Conservation (phyloP, 148 eudicot species). For the Amaranthus hypochondriacus region DNA sequence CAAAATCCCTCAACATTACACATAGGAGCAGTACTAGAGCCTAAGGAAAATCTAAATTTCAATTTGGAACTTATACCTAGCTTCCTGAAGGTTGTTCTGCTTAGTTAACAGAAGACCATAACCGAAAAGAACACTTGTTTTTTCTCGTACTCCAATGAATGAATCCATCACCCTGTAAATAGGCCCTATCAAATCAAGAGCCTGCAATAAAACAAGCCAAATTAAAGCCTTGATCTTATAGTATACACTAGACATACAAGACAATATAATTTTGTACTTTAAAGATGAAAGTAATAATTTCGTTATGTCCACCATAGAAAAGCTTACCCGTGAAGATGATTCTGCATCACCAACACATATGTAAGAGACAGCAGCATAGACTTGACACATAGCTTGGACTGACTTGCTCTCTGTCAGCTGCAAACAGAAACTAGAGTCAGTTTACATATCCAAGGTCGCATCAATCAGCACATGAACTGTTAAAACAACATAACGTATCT, state of each 20-base stretch:
- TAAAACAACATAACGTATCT: background rate
- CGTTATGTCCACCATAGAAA: background rate
- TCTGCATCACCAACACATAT: conserved; percentile 87
- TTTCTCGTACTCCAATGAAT: conserved; percentile 88
- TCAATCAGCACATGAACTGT: background rate
- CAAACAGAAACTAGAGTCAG: conserved; percentile 5
- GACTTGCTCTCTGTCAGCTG: conserved; percentile 91
- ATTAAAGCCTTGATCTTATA: conserved; percentile 8
- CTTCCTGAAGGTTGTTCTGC: conserved; percentile 93
- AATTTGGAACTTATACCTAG: conserved; percentile 48
- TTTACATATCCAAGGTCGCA: background rate
- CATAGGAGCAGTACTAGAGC: background rate
- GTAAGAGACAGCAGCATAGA: conserved; percentile 85
- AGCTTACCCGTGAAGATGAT: conserved; percentile 63
- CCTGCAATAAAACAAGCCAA: conserved; percentile 45
- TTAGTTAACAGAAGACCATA: conserved; percentile 91
- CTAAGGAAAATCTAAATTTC: background rate
- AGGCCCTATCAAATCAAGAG: conserved; percentile 88
- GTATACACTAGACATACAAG: background rate
- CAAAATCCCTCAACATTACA: background rate
- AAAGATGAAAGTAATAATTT: background rate
- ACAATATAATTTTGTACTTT: background rate
- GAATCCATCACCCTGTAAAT: conserved; percentile 71
- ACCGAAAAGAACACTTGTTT: conserved; percentile 75
- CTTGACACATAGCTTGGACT: conserved; percentile 79